Base-by-base conservation (phyloP, 805 yeast genomes). In the Nakazawaea holstii region DNA sequence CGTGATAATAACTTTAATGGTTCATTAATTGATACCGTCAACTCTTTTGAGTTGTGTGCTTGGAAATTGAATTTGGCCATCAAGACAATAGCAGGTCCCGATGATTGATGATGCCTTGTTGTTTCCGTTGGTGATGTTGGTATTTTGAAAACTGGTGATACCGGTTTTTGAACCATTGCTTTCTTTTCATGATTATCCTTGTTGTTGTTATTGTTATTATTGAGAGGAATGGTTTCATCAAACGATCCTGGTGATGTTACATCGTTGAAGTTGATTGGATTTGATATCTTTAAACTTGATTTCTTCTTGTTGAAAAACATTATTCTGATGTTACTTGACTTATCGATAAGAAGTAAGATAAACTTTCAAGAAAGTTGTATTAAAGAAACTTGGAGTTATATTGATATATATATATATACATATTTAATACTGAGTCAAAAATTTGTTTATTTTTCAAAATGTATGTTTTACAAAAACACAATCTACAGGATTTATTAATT, bases 21-120 rank as follows among this genome's bases (percentile, higher is more conserved):
- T 50, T 77, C 84, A 10, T 83, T 83, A 35, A 70, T 70, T 2
- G 61, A 59, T 1, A 77, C 66, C 1, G 72, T 54, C 7, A 80
- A 59, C 54, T 80, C 85, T 39, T 66, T 62, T 4, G 55, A 50
- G 39, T 62, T 58, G 55, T 77, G 74, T 2, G 77, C 76, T 8
- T 55, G 56, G 57, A 76, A 77, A 33, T 67, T 60, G 54, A 64
- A 72, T 52, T 73, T 74, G 32, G 77, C 65, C 6, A 79, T 73
- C 8, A 79, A 55, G 3, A 78, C 70, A 20, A 43, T 40, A 7
- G 39, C 37, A 8, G 33, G 11, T 13, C 13, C 17, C 4, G 26
- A 20, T 9, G 43, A 36, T 30, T 35, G 33, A 30, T 10, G n/a
- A 11, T 30, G 26, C 39, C 10, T 14, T 17, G 8, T 15, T 10